Evolutionary conservation across 2,329 filamentous ascomycete species (phyloP).

Genomic region (Clarireedia homoeocarpa): DNA sequence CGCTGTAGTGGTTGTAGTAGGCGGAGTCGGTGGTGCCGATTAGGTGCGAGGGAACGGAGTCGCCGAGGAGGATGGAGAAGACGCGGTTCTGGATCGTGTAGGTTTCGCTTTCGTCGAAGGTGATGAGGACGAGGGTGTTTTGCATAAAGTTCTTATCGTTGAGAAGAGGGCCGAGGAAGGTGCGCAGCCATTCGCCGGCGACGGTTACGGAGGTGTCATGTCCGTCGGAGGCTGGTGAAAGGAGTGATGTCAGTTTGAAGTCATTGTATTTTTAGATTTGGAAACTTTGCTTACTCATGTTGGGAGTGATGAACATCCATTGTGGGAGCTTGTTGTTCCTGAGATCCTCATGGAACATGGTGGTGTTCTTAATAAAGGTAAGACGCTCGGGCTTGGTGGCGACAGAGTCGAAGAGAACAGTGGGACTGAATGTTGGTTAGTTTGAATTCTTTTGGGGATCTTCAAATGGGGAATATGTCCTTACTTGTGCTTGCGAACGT

Average conservation of each 20-base stretch:
- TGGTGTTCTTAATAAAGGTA: conserved; percentile 66
- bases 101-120: conserved; percentile 71
- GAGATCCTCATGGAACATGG: conserved; percentile 60
- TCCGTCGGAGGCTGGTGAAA: conserved; percentile 69
- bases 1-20: conserved; percentile 69
- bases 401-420: conserved; percentile 58
- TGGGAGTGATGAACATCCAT: conserved; percentile 55
- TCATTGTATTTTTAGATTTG: not conserved
- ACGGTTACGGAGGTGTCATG: conserved; percentile 66
- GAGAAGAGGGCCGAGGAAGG: conserved; percentile 64
- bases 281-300: not conserved
- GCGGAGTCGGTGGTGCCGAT: conserved; percentile 59
- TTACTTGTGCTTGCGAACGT: conserved; percentile 76
- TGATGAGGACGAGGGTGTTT: conserved; percentile 67
- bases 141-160: conserved; percentile 63
- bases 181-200: conserved; percentile 59
- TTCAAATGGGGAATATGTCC: conserved; percentile 8
- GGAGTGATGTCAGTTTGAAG: conserved; percentile 23
- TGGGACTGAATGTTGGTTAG: conserved; percentile 29
- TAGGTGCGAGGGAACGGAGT: conserved; percentile 57
- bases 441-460: not conserved
- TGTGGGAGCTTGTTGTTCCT: conserved; percentile 50
- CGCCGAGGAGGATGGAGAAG: conserved; percentile 64
- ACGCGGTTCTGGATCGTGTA: conserved; percentile 62
- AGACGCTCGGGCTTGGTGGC: conserved; percentile 51